These are phyloP conservation scores for Claviceps purpurea DNA, from an alignment of 2,329 filamentous ascomycete genomes.

Conservation along the genomic window DNA sequence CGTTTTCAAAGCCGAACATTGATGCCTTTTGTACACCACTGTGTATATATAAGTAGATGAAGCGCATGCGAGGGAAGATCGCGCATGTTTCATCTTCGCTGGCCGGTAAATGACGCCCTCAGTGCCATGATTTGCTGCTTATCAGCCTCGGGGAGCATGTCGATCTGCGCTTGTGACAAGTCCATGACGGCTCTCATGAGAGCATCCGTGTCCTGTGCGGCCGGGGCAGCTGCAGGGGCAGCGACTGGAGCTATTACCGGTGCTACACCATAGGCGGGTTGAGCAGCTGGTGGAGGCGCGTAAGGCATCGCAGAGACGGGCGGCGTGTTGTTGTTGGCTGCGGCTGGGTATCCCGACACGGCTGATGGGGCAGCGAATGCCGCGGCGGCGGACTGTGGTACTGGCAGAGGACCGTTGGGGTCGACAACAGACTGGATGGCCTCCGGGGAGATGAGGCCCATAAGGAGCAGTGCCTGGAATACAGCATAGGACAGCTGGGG, in stretches of 20 bases:
- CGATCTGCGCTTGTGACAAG: slow-evolving; percentile 68
- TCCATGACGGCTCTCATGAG: slow-evolving; percentile 71
- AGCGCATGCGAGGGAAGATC: neutral
- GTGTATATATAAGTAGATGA: neutral
- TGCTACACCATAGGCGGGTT: slow-evolving; percentile 21
- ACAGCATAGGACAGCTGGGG: slow-evolving; percentile 91
- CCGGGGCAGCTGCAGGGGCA: slow-evolving; percentile 16
- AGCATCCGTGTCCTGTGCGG: slow-evolving; percentile 47
- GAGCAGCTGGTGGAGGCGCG: slow-evolving; percentile 25
- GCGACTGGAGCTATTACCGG: slow-evolving; percentile 14
- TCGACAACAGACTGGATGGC: slow-evolving; percentile 74
- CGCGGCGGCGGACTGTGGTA: slow-evolving; percentile 15
- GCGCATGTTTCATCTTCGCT: slow-evolving; percentile 16
- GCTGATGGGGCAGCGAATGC: slow-evolving; percentile 21
- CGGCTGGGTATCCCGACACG: slow-evolving; percentile 23
- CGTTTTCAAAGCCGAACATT: too few relatives aligned
- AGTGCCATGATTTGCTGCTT: slow-evolving; percentile 68
- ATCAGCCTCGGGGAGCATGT: slow-evolving; percentile 62
- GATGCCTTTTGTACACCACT: too few relatives aligned
- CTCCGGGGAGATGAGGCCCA: slow-evolving; percentile 80
- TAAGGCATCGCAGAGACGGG: slow-evolving; percentile 32
- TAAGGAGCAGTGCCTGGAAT: slow-evolving; percentile 84
- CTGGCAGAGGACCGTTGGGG: slow-evolving; percentile 28
- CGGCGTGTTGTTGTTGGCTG: slow-evolving; percentile 32
- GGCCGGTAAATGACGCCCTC: slow-evolving; percentile 45